Evolutionary conservation across 768 basidiomycete species (phyloP).

Genomic region (Leucocoprinus leucothites): DNA sequence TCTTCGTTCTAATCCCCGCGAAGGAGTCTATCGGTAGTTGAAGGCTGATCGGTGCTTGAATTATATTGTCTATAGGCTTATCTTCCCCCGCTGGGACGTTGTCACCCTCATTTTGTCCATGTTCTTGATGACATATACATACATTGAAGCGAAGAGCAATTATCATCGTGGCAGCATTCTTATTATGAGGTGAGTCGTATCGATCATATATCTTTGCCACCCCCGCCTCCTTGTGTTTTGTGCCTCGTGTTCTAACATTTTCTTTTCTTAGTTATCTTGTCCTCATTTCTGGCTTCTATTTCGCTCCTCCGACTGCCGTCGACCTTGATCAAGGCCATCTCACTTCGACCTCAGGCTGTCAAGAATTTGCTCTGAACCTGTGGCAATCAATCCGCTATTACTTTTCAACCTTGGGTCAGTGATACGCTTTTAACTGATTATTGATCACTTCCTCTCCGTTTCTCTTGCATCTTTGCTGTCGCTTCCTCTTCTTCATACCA

Average conservation of each 20-base stretch:
- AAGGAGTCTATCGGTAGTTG: background rate
- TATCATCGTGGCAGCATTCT: constrained; percentile 97
- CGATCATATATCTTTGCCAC: background rate
- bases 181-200: constrained; percentile 70
- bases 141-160: constrained; percentile 98
- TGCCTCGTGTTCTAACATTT: constrained; percentile 11
- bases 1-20: background rate
- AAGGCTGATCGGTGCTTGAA: no score
- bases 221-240: background rate
- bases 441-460: background rate
- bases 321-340: constrained; percentile 36
- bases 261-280: constrained; percentile 74
- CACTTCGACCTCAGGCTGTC: constrained; percentile 12
- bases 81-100: constrained; percentile 98
- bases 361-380: constrained; percentile 33
- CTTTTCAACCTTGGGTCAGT: constrained; percentile 25
- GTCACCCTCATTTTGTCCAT: constrained; percentile 92
- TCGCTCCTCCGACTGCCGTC: constrained; percentile 57
- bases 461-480: background rate
- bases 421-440: constrained; percentile 9
- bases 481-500: background rate
- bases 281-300: constrained; percentile 89
- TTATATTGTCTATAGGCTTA: constrained; percentile 52
- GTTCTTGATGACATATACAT: constrained; percentile 97
- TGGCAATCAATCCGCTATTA: constrained; percentile 41